A percentile compares a stretch with the other conserved stretches of the same genome.
Evolutionary conservation across 2,329 filamentous ascomycete species (phyloP).

Genomic region (Apiospora hydei): DNA sequence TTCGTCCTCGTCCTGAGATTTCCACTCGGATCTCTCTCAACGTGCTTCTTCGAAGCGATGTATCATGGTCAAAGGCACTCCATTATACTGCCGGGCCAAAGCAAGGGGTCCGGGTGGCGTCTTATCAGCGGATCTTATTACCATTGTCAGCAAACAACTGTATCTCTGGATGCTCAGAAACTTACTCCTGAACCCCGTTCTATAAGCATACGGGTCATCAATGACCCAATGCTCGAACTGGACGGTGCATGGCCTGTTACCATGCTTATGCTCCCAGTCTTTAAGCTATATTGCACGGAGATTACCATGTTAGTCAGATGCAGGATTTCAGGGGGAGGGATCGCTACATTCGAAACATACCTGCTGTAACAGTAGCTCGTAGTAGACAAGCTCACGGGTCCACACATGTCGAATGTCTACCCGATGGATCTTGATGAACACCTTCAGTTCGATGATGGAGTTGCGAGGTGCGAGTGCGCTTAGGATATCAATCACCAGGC

Average conservation of each 20-base stretch:
- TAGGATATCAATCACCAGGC: slow-evolving; percentile 38
- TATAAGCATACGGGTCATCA: slow-evolving; percentile 38
- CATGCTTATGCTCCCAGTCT: slow-evolving; percentile 37
- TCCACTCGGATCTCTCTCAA: not conserved
- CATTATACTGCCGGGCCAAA: slow-evolving; percentile 40
- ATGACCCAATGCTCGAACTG: slow-evolving; percentile 41
- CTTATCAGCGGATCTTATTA: slow-evolving; percentile 38
- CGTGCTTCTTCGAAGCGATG: not conserved
- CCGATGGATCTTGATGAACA: slow-evolving; percentile 42
- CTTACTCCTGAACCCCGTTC: slow-evolving; percentile 38
- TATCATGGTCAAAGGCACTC: slow-evolving; percentile 35
- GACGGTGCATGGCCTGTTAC: slow-evolving; percentile 34
- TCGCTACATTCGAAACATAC: slow-evolving; percentile 29
- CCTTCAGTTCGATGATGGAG: slow-evolving; percentile 37
- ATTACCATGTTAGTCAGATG: not conserved
- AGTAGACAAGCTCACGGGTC: slow-evolving; percentile 35
- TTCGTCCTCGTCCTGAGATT: not conserved
- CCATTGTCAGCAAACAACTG: slow-evolving; percentile 26
- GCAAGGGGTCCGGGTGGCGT: slow-evolving; percentile 38
- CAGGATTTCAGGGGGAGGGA: too few relatives aligned
- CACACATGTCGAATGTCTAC: slow-evolving; percentile 32
- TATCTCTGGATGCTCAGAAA: slow-evolving; percentile 9
- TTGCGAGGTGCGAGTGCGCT: slow-evolving; percentile 38
- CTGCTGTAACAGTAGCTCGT: slow-evolving; percentile 33
- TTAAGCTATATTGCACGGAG: slow-evolving; percentile 32